Base-by-base conservation (phyloP, 345 rosid species). In the Excoecaria agallocha region DNA sequence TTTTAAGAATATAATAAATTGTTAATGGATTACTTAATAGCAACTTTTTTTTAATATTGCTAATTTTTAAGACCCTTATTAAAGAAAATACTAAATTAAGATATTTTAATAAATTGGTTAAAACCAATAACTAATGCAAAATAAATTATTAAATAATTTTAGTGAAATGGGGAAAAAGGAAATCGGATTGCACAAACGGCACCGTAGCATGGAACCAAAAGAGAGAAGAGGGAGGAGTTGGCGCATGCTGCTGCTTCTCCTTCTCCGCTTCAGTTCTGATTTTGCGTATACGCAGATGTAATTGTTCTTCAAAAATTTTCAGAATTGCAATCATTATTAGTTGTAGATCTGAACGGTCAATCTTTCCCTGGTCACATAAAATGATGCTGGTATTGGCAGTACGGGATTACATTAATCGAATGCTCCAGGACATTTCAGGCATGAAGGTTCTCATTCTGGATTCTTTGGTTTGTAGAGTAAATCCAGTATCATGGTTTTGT, bases 361-460 rank as follows among this genome's bases (percentile, higher is more conserved):
- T 12, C 57, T n/a, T 11, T 10, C 25, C 3, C 69, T 37, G 35
- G n/a, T 22, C 4, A 39, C 62, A 9, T n/a, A 41, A 78, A 72
- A 92, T 95, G 98, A 98, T 91, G 70, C 78, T 93, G 70, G 88
- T 93, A 24, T 76, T 91, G 60, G 91, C 98, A 19, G 94, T 72
- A 37, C 97, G 98, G 62, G 96, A 95, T 82, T 95, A 95, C 86
- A 71, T 93, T 67, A 90, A 93, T 77, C 91, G 99, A 80, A 91
- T 93, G 98, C 78, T 95, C 79, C 95, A 92, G 77, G 98, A 91
- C 74, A 93, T 91, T 81, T 89, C 98, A 83, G 99, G 99, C 86
- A 95, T 95, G 99, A 93, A 95, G 81, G 99, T 95, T 70, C 98
- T 95, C 84, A 89, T 95, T 74, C 98, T 93, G 68, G 99, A 95